Conservation (phyloP, 176 grass and related monocot genomes). For the Ananas comosus region DNA sequence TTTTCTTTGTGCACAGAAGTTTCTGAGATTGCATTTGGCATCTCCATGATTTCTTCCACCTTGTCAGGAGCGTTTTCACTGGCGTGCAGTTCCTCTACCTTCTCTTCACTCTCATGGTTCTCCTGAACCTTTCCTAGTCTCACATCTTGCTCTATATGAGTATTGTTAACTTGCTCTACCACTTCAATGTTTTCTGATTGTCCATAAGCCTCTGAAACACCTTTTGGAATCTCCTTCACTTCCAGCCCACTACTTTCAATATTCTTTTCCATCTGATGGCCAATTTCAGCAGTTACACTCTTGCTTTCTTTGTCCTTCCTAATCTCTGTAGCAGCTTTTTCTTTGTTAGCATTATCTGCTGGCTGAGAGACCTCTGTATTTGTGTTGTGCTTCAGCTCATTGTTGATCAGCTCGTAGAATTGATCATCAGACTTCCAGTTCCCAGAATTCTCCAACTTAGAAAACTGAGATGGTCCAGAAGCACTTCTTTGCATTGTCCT, state of each 20-base stretch:
- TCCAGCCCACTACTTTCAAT: constrained; percentile 16
- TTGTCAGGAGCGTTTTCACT: constrained; percentile 12
- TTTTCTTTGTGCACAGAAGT: constrained; percentile 25
- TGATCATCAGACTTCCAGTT: constrained; percentile 66
- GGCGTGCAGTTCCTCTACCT: constrained; percentile 16
- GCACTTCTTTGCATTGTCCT: constrained; percentile 15
- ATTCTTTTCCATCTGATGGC: constrained; percentile 20
- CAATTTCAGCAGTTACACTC: constrained; percentile 23
- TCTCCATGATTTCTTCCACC: constrained; percentile 20
- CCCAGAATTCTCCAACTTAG: constrained; percentile 40
- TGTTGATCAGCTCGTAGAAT: constrained; percentile 57
- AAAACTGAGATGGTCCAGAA: constrained; percentile 20
- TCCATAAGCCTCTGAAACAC: constrained; percentile 14
- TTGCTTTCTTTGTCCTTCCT: constrained; percentile 31
- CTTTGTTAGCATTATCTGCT: constrained; percentile 19
- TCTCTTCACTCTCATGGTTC: constrained; percentile 8
- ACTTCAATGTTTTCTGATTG: constrained; percentile 13
- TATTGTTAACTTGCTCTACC: constrained; percentile 13
- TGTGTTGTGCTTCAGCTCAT: constrained; percentile 22
- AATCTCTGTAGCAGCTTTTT: constrained; percentile 20
- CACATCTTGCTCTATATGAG: constrained; percentile 16
- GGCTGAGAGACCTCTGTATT: constrained; percentile 9
- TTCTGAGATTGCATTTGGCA: constrained; percentile 5
- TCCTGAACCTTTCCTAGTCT: constrained; percentile 13
- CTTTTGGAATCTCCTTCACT: constrained; percentile 11